Percentiles rank a stretch among this genome's conserved stretches.
These are phyloP conservation scores for Conidiobolus incongruus DNA, from an alignment of 371 early-diverging fungal species.

Conservation along the genomic window DNA sequence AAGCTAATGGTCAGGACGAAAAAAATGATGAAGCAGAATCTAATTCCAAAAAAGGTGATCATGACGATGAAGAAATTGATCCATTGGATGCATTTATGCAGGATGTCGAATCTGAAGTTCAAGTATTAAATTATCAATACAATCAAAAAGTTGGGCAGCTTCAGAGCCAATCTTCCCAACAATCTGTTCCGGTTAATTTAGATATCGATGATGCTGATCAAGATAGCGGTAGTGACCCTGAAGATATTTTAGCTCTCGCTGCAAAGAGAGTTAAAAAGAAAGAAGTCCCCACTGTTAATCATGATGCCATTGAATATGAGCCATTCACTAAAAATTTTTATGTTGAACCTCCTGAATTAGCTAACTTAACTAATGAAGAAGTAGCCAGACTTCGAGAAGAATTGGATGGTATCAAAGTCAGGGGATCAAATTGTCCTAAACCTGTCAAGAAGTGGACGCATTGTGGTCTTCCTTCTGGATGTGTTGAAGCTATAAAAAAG, in stretches of 20 bases:
- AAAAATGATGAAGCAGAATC: neutral
- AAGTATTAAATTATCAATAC: conserved; percentile 41
- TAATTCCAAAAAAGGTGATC: conserved; percentile 5
- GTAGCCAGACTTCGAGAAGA: conserved; percentile 63
- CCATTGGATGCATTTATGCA: conserved; percentile 69
- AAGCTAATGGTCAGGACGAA: neutral
- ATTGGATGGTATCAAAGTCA: conserved; percentile 85
- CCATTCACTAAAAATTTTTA: conserved; percentile 88
- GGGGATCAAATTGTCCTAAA: conserved; percentile 71
- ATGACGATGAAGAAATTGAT: conserved; percentile 19
- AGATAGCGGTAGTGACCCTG: conserved; percentile 25
- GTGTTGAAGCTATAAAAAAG: too few species aligned
- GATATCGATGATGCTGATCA: conserved; percentile 27
- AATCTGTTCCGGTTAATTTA: conserved; percentile 10
- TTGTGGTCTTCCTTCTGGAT: conserved; percentile 59
- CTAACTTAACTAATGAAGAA: conserved; percentile 56
- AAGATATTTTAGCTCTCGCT: conserved; percentile 63
- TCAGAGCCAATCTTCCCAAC: conserved; percentile 6
- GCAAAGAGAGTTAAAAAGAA: conserved; percentile 72
- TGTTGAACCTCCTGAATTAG: conserved; percentile 83
- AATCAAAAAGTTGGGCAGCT: conserved; percentile 12
- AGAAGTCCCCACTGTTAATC: conserved; percentile 79
- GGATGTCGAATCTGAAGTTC: conserved; percentile 51
- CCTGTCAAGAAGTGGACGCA: conserved; percentile 91
- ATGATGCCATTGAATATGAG: conserved; percentile 63